Evolutionary conservation across 306 rosid genomes (phyloP).

Genomic region (Vigna nakashimae): DNA sequence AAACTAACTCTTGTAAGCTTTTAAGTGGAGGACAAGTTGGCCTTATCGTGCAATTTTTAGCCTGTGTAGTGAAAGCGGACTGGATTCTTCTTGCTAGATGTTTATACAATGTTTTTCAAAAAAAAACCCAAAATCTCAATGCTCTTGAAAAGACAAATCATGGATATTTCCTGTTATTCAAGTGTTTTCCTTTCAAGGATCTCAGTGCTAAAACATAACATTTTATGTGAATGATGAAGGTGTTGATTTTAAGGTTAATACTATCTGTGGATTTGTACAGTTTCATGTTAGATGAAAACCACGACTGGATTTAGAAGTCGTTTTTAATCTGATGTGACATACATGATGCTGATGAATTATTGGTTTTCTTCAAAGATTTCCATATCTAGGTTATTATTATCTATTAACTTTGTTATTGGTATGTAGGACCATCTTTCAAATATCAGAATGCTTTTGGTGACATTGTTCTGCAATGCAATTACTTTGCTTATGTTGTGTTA

Average conservation of each 20-base stretch:
- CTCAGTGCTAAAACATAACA: conserved; percentile 19
- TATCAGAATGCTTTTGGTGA: conserved; percentile 40
- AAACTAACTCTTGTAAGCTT: too few relatives aligned
- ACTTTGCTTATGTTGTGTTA: conserved; percentile 10
- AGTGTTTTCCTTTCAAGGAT: conserved; percentile 5
- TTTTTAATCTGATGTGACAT: conserved; percentile 15
- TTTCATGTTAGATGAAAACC: not conserved
- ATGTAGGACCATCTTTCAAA: conserved; percentile 27
- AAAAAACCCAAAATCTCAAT: conserved; percentile 22
- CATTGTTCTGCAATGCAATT: conserved; percentile 28
- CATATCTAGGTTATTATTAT: conserved; percentile 5
- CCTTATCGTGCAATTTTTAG: too few relatives aligned
- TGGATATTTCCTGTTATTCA: conserved; percentile 24
- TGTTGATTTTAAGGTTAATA: conserved; percentile 10
- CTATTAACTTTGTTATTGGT: conserved; percentile 10
- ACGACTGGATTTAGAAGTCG: not conserved
- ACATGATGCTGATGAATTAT: not conserved
- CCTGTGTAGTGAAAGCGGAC: conserved; percentile 18
- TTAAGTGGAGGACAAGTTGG: too few relatives aligned
- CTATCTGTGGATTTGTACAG: conserved; percentile 23
- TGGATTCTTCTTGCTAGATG: conserved; percentile 20
- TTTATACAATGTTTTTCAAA: conserved; percentile 10
- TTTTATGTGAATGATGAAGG: conserved; percentile 17
- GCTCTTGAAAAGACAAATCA: not conserved
- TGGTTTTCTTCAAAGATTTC: conserved; percentile 15